A percentile compares a stretch with the other conserved stretches of the same genome.
These are phyloP conservation scores for Colletotrichum godetiae DNA, from an alignment of 2,329 filamentous ascomycete species.

Conservation along the genomic window DNA sequence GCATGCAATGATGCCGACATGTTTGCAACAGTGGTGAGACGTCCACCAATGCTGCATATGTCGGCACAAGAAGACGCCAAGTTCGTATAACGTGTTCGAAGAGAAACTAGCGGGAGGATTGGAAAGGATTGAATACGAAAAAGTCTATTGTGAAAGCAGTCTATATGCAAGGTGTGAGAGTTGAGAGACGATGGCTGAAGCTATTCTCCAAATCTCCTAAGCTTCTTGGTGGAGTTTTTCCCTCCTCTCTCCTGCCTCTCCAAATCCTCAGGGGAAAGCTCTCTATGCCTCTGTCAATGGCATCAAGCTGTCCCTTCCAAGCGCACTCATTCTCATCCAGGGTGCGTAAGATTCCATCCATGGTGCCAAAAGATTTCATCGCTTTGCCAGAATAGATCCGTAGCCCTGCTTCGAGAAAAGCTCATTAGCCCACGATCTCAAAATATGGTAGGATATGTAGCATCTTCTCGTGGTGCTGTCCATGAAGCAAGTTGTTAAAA, in stretches of 20 bases:
- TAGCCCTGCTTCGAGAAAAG: background rate
- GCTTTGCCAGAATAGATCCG: background rate
- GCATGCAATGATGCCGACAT: background rate
- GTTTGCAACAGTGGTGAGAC: conserved; percentile 21
- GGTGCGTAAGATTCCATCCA: background rate
- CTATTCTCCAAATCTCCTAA: background rate
- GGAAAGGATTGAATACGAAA: background rate
- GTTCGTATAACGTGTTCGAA: background rate
- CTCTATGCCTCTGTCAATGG: background rate
- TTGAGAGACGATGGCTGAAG: background rate
- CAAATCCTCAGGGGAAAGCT: background rate
- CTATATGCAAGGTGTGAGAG: background rate
- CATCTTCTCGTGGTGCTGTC: background rate
- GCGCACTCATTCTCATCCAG: background rate
- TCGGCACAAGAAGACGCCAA: background rate
- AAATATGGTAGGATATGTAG: background rate
- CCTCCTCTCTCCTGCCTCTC: too few species aligned
- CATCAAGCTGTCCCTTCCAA: background rate
- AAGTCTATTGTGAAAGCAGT: background rate
- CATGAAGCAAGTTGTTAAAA: background rate
- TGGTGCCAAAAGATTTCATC: background rate
- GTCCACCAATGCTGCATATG: background rate
- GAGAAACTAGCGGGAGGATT: background rate
- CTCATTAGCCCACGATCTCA: too few species aligned
- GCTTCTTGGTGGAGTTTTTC: too few species aligned